Evolutionary conservation across 768 basidiomycete species (phyloP).

Genomic region (Mycena venus): DNA sequence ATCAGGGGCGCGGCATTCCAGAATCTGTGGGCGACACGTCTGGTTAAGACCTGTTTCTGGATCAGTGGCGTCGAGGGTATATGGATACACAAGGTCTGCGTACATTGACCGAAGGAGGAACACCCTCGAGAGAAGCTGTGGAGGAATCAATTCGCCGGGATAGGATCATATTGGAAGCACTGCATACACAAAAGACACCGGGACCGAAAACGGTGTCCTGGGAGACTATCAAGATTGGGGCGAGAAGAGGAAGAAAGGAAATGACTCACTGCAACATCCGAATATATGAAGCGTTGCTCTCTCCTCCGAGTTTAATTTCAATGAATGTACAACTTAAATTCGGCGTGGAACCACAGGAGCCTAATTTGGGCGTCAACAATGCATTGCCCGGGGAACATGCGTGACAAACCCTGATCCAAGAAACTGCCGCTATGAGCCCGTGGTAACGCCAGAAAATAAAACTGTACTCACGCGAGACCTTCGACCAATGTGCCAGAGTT

Average conservation of each 20-base stretch:
- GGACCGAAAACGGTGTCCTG: not conserved
- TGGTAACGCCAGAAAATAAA: too few species aligned
- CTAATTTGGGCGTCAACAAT: not conserved
- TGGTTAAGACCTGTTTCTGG: not conserved
- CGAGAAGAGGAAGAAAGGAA: not conserved
- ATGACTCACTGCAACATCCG: conserved; percentile 10
- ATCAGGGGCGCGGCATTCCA: conserved; percentile 16
- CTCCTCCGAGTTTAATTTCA: not conserved
- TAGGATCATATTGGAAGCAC: conserved; percentile 3
- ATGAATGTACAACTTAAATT: not conserved
- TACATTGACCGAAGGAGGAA: not conserved
- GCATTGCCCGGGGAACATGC: not conserved
- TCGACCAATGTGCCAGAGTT: not conserved
- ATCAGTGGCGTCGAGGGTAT: conserved; percentile 5
- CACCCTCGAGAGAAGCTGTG: conserved; percentile 2
- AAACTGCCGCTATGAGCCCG: not conserved
- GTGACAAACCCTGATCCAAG: not conserved
- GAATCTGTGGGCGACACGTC: not conserved
- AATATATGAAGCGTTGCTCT: not conserved
- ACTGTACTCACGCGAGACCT: not conserved
- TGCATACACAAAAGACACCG: not conserved
- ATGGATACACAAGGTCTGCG: not conserved
- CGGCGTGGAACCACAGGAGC: not conserved
- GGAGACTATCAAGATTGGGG: not conserved
- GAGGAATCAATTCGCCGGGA: conserved; percentile 16